Evolutionary conservation across 108 stramenopile species (phyloP).

Genomic region (Nitzschia palea): DNA sequence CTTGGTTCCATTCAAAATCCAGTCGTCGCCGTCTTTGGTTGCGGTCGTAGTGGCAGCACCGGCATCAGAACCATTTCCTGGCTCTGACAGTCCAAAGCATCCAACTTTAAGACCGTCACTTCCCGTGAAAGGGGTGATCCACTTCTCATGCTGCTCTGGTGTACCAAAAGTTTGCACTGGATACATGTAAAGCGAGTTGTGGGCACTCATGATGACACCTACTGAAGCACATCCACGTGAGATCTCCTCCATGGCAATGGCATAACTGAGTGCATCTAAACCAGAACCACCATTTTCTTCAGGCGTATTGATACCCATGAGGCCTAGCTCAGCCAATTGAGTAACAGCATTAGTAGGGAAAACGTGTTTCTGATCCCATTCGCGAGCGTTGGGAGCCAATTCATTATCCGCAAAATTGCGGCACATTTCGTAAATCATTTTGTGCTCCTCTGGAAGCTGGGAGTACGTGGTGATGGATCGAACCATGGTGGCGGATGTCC

Average conservation of each 20-base stretch:
- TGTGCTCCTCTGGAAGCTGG: conserved; percentile 90
- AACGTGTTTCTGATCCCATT: conserved; percentile 86
- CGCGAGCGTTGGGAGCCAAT: conserved; percentile 86
- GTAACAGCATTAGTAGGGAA: conserved; percentile 72
- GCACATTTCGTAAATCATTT: conserved; percentile 95
- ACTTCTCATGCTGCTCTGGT: conserved; percentile 82
- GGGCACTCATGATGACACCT: conserved; percentile 96
- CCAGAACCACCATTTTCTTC: conserved; percentile 83
- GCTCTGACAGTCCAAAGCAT: conserved; percentile 93
- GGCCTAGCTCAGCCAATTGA: conserved; percentile 86
- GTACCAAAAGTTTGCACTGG: conserved; percentile 93
- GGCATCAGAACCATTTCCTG: conserved; percentile 92
- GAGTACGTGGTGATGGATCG: conserved; percentile 62
- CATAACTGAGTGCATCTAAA: conserved; percentile 94
- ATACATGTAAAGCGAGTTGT: conserved; percentile 93
- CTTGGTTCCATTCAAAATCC: conserved; percentile 97
- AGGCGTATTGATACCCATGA: conserved; percentile 94
- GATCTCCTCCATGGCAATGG: conserved; percentile 99
- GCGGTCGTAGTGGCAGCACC: conserved; percentile 96
- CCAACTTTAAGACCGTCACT: conserved; percentile 23
- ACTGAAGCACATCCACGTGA: conserved; percentile 93
- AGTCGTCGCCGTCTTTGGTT: conserved; percentile 82
- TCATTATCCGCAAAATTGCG: conserved; percentile 94
- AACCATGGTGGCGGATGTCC: neutral
- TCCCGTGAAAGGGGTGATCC: conserved; percentile 61